phyloP scores from a whole-genome alignment of 2,329 filamentous ascomycete species.

The Talaromyces sp. region DNA sequence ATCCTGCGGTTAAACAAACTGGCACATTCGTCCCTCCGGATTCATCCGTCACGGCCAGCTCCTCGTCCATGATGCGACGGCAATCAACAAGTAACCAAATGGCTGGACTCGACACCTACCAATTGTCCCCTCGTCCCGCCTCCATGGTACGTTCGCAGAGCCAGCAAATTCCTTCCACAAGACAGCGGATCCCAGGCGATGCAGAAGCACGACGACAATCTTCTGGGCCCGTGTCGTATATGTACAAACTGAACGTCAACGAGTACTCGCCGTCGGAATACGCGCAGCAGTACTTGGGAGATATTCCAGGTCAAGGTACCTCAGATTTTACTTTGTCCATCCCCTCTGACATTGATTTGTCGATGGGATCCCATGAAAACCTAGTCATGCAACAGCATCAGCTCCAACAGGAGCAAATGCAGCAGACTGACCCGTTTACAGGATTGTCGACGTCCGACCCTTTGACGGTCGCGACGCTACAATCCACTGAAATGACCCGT shows the following conservation, averaged over 20 bases:
- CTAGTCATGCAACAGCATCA: constrained; percentile 16
- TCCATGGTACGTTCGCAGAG: constrained; percentile 35
- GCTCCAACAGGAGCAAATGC: constrained; percentile 19
- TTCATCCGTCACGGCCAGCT: constrained; percentile 20
- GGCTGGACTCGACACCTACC: constrained; percentile 13
- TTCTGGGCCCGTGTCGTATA: constrained; percentile 22
- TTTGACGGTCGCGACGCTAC: constrained; percentile 20
- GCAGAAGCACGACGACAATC: constrained; percentile 25
- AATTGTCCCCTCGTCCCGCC: constrained; percentile 23
- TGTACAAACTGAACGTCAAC: constrained; percentile 35
- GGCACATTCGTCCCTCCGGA: constrained; percentile 21
- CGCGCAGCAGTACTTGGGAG: constrained; percentile 30
- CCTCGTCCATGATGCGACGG: constrained; percentile 16
- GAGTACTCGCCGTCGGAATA: constrained; percentile 40
- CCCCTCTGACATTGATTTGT: constrained; percentile 21
- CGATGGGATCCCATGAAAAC: constrained; percentile 13
- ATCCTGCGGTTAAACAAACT: constrained; percentile 24
- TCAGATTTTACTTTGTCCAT: constrained; percentile 19
- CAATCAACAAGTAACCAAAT: constrained; percentile 10
- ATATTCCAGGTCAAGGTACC: constrained; percentile 17
- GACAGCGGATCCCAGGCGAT: constrained; percentile 18
- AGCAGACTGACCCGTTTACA: constrained; percentile 8
- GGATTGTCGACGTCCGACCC: constrained; percentile 20
- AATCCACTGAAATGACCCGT: constrained; percentile 38
- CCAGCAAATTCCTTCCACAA: constrained; percentile 29